Evolutionary conservation across 108 stramenopile genomes (phyloP).

Genomic region (Skeletonema marinoi): DNA sequence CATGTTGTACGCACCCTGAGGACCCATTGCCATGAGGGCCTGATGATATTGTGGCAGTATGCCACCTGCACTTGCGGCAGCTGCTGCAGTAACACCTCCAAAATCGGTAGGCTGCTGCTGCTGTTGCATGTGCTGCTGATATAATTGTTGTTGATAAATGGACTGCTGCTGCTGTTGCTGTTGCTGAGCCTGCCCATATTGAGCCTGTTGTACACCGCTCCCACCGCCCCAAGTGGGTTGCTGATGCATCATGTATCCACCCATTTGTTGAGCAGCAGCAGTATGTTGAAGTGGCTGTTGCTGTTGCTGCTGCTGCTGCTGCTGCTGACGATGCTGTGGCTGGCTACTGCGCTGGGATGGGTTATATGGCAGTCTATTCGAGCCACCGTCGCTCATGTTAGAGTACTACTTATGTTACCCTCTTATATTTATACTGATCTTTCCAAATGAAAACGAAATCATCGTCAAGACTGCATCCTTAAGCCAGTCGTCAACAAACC

Average conservation of each 20-base stretch:
- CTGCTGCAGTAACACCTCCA: constrained; percentile 3
- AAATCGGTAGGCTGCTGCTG: constrained; percentile 8
- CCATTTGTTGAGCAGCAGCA: constrained; percentile 25
- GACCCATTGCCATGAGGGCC: constrained; percentile 10
- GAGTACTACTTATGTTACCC: too few relatives aligned
- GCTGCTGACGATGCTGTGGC: constrained; percentile 15
- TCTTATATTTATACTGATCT: too few relatives aligned
- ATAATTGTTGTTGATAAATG: constrained; percentile 42
- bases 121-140: constrained; percentile 30
- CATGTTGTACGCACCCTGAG: background rate
- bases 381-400: too few relatives aligned
- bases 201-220: constrained; percentile 27
- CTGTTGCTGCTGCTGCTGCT: constrained; percentile 1
- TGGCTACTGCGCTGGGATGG: background rate
- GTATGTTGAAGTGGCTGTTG: background rate
- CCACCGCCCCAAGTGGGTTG: constrained; percentile 3
- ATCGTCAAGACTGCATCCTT: too few relatives aligned
- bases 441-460: too few relatives aligned
- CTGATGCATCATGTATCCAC: constrained; percentile 23
- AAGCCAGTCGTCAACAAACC: too few relatives aligned
- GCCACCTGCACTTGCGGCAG: background rate
- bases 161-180: constrained; percentile 42
- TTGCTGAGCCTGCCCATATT: constrained; percentile 31
- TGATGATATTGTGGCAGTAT: constrained; percentile 5
- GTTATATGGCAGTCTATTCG: too few relatives aligned